phyloP scores from a whole-genome alignment of 176 grass and related monocot species.

The Typha latifolia region DNA sequence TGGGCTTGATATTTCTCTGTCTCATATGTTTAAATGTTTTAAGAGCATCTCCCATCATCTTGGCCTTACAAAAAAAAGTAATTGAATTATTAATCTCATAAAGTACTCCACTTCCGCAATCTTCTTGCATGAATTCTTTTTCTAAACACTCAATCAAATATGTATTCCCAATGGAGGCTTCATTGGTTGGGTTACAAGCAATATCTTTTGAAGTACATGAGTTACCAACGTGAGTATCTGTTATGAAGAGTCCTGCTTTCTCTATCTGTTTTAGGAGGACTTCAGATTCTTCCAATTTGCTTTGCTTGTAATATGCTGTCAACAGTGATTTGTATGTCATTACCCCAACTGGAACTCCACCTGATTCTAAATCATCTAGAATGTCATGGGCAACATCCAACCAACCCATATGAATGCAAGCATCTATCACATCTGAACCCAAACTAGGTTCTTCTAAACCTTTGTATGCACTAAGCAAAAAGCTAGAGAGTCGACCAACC shows the following conservation, averaged over 20 bases:
- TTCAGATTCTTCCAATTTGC: constrained; percentile 52
- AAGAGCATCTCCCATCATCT: constrained; percentile 91
- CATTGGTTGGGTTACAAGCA: constrained; percentile 19
- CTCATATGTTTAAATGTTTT: constrained; percentile 71
- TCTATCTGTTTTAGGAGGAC: constrained; percentile 57
- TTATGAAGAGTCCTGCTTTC: constrained; percentile 26
- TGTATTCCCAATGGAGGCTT: constrained; percentile 15
- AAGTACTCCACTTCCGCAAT: constrained; percentile 22
- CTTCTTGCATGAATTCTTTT: constrained; percentile 38
- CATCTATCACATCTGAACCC: constrained; percentile 37
- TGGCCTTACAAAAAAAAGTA: constrained; percentile 83
- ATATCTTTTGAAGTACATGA: constrained; percentile 24
- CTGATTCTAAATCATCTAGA: constrained; percentile 53
- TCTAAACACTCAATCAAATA: constrained; percentile 48
- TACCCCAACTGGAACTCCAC: constrained; percentile 24
- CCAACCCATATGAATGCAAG: constrained; percentile 69
- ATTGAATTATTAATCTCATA: constrained; percentile 77
- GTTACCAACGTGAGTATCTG: constrained; percentile 23
- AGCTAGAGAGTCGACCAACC: constrained; percentile 36
- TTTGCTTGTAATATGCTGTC: constrained; percentile 47
- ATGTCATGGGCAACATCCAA: constrained; percentile 74
- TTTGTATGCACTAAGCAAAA: constrained; percentile 46
- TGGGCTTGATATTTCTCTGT: constrained; percentile 64
- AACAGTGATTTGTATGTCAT: constrained; percentile 57
- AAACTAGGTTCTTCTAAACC: constrained; percentile 23